phyloP scores from a whole-genome alignment of 805 yeast species.

The Deakozyma indianensis region DNA sequence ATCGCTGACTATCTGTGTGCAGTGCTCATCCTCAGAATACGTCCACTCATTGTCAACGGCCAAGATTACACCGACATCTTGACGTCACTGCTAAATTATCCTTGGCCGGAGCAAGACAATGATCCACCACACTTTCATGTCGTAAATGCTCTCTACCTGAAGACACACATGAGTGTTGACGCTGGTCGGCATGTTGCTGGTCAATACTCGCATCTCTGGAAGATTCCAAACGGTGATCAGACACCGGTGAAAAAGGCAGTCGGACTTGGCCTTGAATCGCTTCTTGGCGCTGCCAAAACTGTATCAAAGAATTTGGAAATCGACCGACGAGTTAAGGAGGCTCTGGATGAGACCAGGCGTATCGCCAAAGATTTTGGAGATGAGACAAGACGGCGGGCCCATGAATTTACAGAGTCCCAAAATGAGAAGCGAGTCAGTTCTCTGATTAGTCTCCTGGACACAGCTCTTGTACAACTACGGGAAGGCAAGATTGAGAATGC shows the following conservation, averaged over 20 bases:
- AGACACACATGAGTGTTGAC: constrained; percentile 8
- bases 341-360: constrained; percentile 4
- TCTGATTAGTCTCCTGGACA: constrained; percentile 1
- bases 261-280: constrained; percentile 5
- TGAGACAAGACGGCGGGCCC: constrained; percentile 3
- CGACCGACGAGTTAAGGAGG: constrained; percentile 8
- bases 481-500: neutral
- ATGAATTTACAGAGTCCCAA: neutral
- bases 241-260: constrained; percentile 3
- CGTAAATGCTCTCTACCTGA: constrained; percentile 13
- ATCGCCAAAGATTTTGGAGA: constrained; percentile 3
- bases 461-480: neutral
- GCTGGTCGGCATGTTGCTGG: constrained; percentile 11
- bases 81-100: constrained; percentile 12
- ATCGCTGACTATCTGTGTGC: constrained; percentile 22
- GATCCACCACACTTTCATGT: constrained; percentile 10
- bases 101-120: constrained; percentile 4
- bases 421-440: neutral
- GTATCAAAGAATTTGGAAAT: constrained; percentile 9
- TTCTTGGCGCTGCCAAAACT: constrained; percentile 9
- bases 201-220: constrained; percentile 9
- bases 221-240: neutral
- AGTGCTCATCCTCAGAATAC: constrained; percentile 20
- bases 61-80: constrained; percentile 11
- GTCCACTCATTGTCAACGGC: constrained; percentile 8